Base-by-base conservation (phyloP, 768 basidiomycete genomes). In the Collybiopsis confluens region DNA sequence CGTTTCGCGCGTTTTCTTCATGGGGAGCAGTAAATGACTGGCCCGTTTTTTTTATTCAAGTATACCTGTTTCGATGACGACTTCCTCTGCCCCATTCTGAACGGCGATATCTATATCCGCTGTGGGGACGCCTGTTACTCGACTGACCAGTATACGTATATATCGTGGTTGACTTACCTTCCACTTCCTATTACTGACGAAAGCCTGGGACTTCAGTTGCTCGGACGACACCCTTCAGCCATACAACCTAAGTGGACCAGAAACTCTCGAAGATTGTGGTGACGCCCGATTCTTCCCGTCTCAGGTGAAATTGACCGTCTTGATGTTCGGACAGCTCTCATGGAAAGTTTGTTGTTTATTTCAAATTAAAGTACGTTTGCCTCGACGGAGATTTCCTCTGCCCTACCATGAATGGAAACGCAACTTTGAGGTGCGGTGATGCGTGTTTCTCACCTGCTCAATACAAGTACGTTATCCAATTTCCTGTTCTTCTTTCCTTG, bases 91-190 rank as follows among this genome's bases (percentile, higher is more conserved):
- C 59, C 59, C 3, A 56, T 59, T 26, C n/a, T 51, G 20, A 49
- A 51, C 21, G 56, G 50, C 40, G 53, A 57, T 15, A 24, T 11
- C 5, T 51, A 37, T 35, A 27, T 59, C 23, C 16, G 37, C 15
- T 59, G 56, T 33, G 56, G 54, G 1, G 33, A 55, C 21, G 56
- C 59, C 0, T 59, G 59, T 54, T 59, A 59, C 37, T 52, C 53
- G 3, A 45, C 50, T 3, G 52, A 24, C 45, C 40, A 44, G 7
- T 59, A 57, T 27, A 57, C 38, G 56, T 56, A 6, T 20, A 33
- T 35, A 7, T 21, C n/a, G n/a, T n/a, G n/a, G n/a, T 4, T 47
- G 4, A 10, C 48, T 28, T 21, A 20, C 15, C 4, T 23, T 30
- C n/a, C 18, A 9, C 30, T 15, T 4, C 4, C 26, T 11, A 2